Percentiles rank a stretch among this genome's conserved stretches.
Evolutionary conservation across 2,329 filamentous ascomycete species (phyloP).

Genomic region (Alternaria sp.): DNA sequence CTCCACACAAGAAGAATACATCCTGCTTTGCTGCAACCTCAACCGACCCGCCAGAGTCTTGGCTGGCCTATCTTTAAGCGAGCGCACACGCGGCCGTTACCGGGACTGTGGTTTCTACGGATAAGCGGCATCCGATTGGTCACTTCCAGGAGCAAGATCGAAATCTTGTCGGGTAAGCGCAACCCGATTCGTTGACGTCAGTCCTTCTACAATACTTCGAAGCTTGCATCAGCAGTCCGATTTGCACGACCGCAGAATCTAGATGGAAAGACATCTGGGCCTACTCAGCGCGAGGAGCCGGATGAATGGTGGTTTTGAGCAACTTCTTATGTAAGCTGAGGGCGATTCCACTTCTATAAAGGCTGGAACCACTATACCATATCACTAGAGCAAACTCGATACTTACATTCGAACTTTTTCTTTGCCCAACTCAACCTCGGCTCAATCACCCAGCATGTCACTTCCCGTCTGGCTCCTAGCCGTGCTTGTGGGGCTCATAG

Average conservation of each 20-base stretch:
- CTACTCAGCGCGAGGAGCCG: not conserved
- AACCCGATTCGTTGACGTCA: not conserved
- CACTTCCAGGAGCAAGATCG: not conserved
- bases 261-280: not conserved
- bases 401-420: not conserved
- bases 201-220: not conserved
- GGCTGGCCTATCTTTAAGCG: not conserved
- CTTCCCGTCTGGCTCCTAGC: not conserved
- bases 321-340: not conserved
- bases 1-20: too few species aligned
- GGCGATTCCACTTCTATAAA: not conserved
- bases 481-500: not conserved
- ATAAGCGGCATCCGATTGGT: not conserved
- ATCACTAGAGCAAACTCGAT: not conserved
- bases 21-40: too few species aligned
- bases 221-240: not conserved
- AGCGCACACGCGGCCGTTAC: not conserved
- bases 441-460: not conserved
- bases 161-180: not conserved
- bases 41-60: fast-evolving
- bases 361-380: not conserved
- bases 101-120: too few species aligned
- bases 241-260: not conserved
- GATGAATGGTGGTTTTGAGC: not conserved
- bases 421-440: not conserved